Evolutionary conservation across 2,329 filamentous ascomycete species (phyloP), one percentile per base, ranked within the genome.

Genomic region (Cytospora chrysosperma): DNA sequence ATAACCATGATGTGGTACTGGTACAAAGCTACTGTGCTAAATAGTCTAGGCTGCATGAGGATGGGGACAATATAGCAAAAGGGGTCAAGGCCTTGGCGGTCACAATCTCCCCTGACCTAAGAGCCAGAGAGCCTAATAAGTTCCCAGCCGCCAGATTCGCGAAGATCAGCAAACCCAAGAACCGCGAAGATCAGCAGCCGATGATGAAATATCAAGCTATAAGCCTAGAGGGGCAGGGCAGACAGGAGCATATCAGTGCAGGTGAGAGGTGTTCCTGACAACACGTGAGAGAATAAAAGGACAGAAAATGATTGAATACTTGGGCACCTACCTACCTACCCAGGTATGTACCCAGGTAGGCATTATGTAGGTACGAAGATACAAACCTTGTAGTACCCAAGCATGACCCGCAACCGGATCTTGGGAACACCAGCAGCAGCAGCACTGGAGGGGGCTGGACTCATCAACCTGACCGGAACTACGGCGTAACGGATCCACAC

Each of bases 41-140:
- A n/a, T 13, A 47, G 9, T 47, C 10, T 21, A 47, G 43, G 43
- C 43, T 47, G 43, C n/a, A 47, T 47, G 43, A 47, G 24, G n/a
- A 47, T 47, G 43, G 43, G 43, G 40, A 21, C 40, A 5, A 47
- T 21, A 47, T 21, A 21, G 40, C n/a, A 47, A 47, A 47, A n/a
- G 43, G 43, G 43, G 43, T 61, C 30, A 55, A 49, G 30, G 37
- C 24, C 21, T 27, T 52, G 58, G 32, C 37, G 54, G 58, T 61
- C 58, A 40, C 27, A 61, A 61, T 61, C 51, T 61, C 58, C 58
- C 58, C 27, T 55, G 58, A 55, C 30, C 32, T 26, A 55, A 49
- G 51, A 55, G 58, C 30, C 13, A n/a, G n/a, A n/a, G n/a, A n/a
- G n/a, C n/a, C n/a, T n/a, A n/a, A n/a, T 51, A 30, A 30, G 9